Conservation (phyloP, 2,329 filamentous ascomycete genomes). For the Penicillium digitatum region DNA sequence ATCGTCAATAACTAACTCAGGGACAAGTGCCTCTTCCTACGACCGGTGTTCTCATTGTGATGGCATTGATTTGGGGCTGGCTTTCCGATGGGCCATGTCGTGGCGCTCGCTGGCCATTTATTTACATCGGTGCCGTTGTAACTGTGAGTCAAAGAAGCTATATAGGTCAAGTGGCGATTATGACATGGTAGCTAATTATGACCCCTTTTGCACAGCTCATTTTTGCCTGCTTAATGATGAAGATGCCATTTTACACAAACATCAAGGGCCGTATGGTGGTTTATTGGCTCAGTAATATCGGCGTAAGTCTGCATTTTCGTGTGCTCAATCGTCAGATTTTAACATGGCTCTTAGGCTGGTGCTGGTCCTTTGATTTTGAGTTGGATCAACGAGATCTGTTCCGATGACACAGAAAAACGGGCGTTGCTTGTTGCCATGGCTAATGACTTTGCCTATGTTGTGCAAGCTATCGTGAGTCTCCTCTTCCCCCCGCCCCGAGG, state of each 20-base stretch:
- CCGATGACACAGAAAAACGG: slow-evolving; percentile 30
- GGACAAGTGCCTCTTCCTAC: slow-evolving; percentile 27
- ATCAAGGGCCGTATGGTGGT: slow-evolving; percentile 36
- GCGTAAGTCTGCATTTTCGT: slow-evolving; percentile 21
- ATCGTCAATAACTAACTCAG: not conserved
- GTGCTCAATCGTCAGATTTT: not conserved
- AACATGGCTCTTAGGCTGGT: slow-evolving; percentile 20
- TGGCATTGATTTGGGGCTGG: slow-evolving; percentile 38
- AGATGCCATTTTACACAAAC: slow-evolving; percentile 38
- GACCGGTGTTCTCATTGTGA: slow-evolving; percentile 35
- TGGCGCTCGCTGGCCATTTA: slow-evolving; percentile 40
- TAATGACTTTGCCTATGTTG: slow-evolving; percentile 35
- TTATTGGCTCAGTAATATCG: slow-evolving; percentile 40
- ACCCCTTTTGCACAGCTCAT: slow-evolving; percentile 22
- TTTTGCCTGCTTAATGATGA: slow-evolving; percentile 31
- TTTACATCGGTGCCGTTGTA: slow-evolving; percentile 37
- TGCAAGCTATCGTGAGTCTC: slow-evolving; percentile 29
- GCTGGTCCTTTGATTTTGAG: slow-evolving; percentile 40
- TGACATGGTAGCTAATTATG: not conserved
- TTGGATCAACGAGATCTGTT: slow-evolving; percentile 38
- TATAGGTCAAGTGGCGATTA: not conserved
- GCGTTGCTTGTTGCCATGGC: slow-evolving; percentile 31
- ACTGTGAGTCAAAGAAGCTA: slow-evolving; percentile 22
- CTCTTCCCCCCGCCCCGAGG: too few relatives aligned
- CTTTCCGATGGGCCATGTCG: slow-evolving; percentile 35